A percentile compares a stretch with the other conserved stretches of the same genome.
Conservation (phyloP, 1,139 yeast species). For the Suhomyces taliae region DNA sequence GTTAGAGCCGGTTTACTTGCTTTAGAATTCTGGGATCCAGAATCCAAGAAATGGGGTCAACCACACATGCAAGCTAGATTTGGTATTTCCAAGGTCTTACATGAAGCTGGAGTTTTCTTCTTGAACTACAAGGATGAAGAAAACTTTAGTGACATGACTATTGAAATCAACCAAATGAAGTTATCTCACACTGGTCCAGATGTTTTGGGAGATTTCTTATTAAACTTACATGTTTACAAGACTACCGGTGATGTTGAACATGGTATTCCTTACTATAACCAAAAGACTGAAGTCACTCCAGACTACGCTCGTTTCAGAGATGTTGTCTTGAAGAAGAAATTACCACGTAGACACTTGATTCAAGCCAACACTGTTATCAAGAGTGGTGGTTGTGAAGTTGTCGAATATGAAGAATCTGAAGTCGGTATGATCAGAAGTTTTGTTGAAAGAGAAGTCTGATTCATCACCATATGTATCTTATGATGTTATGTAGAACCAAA, state of each 20-base stretch:
- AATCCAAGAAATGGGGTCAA: slow-evolving; percentile 83
- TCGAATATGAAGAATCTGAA: slow-evolving; percentile 74
- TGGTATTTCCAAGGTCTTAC: slow-evolving; percentile 74
- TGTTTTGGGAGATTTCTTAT: slow-evolving; percentile 70
- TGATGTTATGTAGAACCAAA: background rate
- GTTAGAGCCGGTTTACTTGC: slow-evolving; percentile 84
- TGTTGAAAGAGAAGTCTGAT: slow-evolving; percentile 53
- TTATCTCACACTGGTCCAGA: slow-evolving; percentile 69
- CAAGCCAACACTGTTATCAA: slow-evolving; percentile 70
- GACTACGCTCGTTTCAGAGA: slow-evolving; percentile 68
- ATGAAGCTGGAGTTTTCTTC: slow-evolving; percentile 65
- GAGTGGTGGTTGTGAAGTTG: slow-evolving; percentile 48
- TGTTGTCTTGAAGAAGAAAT: slow-evolving; percentile 65
- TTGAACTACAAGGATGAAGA: slow-evolving; percentile 49
- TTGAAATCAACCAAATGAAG: slow-evolving; percentile 58
- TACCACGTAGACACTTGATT: slow-evolving; percentile 80
- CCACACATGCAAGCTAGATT: slow-evolving; percentile 95
- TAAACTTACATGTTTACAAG: slow-evolving; percentile 74
- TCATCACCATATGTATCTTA: background rate
- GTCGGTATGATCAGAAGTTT: slow-evolving; percentile 78
- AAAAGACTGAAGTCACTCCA: slow-evolving; percentile 64
- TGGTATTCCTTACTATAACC: slow-evolving; percentile 63
- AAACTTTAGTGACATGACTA: slow-evolving; percentile 56
- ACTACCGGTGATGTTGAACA: slow-evolving; percentile 67
- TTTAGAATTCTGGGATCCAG: slow-evolving; percentile 85